Conservation (phyloP, 108 stramenopile species). For the Seminavis robusta region DNA sequence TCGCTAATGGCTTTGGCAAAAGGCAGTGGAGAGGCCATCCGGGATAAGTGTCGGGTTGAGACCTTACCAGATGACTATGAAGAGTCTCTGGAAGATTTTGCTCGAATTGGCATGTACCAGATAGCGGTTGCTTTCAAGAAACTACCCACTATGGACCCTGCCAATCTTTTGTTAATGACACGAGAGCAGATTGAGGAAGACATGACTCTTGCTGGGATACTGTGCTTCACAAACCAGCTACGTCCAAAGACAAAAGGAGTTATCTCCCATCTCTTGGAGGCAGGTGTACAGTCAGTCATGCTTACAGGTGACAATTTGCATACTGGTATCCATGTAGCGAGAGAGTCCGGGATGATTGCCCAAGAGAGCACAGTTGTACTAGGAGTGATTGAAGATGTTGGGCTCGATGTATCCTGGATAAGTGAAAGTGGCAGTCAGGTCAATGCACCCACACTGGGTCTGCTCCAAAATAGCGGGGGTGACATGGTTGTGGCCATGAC, state of each 20-base stretch:
- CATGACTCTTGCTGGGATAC: constrained; percentile 42
- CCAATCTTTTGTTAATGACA: constrained; percentile 9
- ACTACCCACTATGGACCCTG: constrained; percentile 15
- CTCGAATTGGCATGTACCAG: constrained; percentile 56
- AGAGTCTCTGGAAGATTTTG: constrained; percentile 15
- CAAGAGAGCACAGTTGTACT: constrained; percentile 24
- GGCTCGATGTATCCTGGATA: constrained; percentile 29
- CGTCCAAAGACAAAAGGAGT: constrained; percentile 43
- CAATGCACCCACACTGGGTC: too few species aligned
- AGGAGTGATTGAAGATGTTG: constrained; percentile 5
- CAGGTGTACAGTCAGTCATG: constrained; percentile 46
- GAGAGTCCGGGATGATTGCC: constrained; percentile 49
- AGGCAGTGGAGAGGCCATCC: constrained; percentile 54
- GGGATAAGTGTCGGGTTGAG: constrained; percentile 28
- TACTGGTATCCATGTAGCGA: constrained; percentile 59
- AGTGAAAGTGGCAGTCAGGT: constrained; percentile 8
- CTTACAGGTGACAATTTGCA: constrained; percentile 62
- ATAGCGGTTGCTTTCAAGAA: constrained; percentile 44
- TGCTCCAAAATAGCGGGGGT: too few species aligned
- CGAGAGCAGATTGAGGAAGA: constrained; percentile 50
- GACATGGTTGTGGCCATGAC: constrained; percentile 44
- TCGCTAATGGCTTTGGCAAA: constrained; percentile 31
- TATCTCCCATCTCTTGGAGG: constrained; percentile 39
- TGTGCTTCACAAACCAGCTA: constrained; percentile 59
- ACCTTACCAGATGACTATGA: constrained; percentile 47